Conservation (phyloP, 176 grass and related monocot species). For the Hyparrhenia diplandra region DNA sequence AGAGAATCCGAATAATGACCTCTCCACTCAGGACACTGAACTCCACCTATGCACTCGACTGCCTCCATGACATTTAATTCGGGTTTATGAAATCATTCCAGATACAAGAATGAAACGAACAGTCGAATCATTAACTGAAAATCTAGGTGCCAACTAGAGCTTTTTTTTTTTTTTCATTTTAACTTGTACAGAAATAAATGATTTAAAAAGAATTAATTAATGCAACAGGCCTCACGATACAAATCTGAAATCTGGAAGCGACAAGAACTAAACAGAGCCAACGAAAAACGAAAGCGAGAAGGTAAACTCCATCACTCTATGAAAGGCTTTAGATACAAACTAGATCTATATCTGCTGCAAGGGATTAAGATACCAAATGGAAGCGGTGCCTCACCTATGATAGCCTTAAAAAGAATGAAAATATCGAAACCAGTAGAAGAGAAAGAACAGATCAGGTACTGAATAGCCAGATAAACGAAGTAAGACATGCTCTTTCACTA, state of each 20-base stretch:
- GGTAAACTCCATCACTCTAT: background rate
- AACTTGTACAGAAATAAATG: background rate
- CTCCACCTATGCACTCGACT: background rate
- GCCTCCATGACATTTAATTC: constrained; percentile 1
- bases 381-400: background rate
- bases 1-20: constrained; percentile 19
- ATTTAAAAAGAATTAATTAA: background rate
- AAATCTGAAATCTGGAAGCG: background rate
- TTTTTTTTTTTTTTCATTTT: background rate
- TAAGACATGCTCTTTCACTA: background rate
- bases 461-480: background rate
- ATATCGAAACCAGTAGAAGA: background rate
- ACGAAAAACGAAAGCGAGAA: background rate
- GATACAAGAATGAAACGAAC: background rate
- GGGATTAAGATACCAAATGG: background rate
- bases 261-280: background rate
- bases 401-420: too few relatives aligned
- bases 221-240: background rate
- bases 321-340: background rate
- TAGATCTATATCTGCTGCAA: background rate
- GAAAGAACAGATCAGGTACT: background rate
- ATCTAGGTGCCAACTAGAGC: background rate
- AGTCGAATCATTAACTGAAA: background rate
- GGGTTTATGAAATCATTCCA: background rate
- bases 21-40: background rate